Percentiles rank a stretch among this genome's conserved stretches.
phyloP scores from a whole-genome alignment of 176 grass and related monocot species.

The Aegilops tauschii region DNA sequence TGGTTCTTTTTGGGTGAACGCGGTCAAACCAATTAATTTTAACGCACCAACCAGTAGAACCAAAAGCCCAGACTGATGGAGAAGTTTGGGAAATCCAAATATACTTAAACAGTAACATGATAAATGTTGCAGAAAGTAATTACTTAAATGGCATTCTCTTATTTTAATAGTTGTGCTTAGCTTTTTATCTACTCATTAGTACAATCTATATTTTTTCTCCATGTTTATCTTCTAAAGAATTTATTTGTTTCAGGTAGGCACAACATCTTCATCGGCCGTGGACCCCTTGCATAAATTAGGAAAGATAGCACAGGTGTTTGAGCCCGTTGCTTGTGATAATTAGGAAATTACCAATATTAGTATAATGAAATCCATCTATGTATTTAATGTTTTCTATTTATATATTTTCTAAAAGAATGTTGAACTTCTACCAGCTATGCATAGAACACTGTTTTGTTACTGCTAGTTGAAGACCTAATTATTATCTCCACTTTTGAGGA shows the following conservation, averaged over 20 bases:
- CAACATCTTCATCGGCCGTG: constrained; percentile 67
- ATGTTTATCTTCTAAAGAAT: not conserved
- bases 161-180: not conserved
- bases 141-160: not conserved
- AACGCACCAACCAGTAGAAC: too few species aligned
- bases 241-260: constrained; percentile 56
- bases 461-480: not conserved
- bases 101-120: not conserved
- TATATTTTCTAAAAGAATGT: not conserved
- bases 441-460: not conserved
- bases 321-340: not conserved
- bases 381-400: not conserved
- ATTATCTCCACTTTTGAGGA: not conserved
- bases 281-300: constrained; percentile 59
- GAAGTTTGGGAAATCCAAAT: too few species aligned
- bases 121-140: not conserved
- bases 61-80: too few species aligned
- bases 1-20: too few species aligned
- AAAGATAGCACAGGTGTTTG: constrained; percentile 58
- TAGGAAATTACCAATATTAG: not conserved
- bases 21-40: too few species aligned
- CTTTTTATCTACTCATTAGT: not conserved
- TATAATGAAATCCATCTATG: not conserved
- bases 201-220: not conserved
- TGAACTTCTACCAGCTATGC: not conserved